These are phyloP conservation scores for Protomyces pachydermus DNA, from an alignment of 1,139 yeast species.

Conservation along the genomic window DNA sequence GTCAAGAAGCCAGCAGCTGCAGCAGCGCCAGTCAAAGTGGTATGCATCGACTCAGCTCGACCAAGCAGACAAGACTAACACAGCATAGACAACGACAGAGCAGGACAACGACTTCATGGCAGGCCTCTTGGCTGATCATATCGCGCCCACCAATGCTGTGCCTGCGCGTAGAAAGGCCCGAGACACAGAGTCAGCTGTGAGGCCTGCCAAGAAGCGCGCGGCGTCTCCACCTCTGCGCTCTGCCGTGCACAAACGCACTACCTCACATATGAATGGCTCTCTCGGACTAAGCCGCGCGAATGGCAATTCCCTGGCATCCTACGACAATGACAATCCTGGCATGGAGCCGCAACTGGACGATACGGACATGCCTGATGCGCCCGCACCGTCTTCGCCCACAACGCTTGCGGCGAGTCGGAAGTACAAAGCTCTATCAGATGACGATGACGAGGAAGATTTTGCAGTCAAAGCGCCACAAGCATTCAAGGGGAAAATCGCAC, in stretches of 20 bases:
- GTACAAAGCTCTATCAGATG: slow-evolving; percentile 21
- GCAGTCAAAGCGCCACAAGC: slow-evolving; percentile 32
- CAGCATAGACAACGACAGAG: slow-evolving; percentile 22
- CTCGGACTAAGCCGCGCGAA: neutral
- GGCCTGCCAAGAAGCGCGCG: neutral
- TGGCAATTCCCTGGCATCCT: neutral
- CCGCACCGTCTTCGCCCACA: slow-evolving; percentile 20
- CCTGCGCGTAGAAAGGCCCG: neutral
- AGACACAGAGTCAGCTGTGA: neutral
- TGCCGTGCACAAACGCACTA: slow-evolving; percentile 10
- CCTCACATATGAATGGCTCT: neutral
- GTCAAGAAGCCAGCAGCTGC: slow-evolving; percentile 8
- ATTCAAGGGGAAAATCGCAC: neutral
- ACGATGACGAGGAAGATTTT: slow-evolving; percentile 34
- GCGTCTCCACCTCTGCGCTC: slow-evolving; percentile 17
- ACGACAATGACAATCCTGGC: neutral
- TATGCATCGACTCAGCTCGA: slow-evolving; percentile 1
- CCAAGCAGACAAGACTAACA: slow-evolving; percentile 12
- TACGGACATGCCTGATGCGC: neutral
- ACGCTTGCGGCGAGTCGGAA: neutral
- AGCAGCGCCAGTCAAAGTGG: slow-evolving; percentile 7
- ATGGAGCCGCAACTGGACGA: slow-evolving; percentile 4
- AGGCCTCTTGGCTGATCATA: slow-evolving; percentile 36
- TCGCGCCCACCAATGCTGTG: neutral
- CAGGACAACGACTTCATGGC: slow-evolving; percentile 38